A percentile compares a stretch with the other conserved stretches of the same genome.
Evolutionary conservation across 441 rosid species (phyloP).

Genomic region (Euphorbia neoarborescens): DNA sequence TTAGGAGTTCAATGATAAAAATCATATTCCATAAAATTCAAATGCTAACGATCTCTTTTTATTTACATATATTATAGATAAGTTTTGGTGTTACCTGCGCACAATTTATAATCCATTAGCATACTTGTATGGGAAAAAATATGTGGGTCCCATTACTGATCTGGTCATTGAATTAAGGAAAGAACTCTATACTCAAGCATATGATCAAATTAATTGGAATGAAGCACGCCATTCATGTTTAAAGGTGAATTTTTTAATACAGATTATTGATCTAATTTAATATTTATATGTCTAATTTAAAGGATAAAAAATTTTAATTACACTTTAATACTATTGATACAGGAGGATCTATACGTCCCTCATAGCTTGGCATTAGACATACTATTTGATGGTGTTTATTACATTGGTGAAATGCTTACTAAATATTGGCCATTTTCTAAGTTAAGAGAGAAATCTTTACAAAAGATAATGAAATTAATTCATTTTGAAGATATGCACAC

Average conservation of each 20-base stretch:
- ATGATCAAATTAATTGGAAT: conserved; percentile 24
- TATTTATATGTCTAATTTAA: too few relatives aligned
- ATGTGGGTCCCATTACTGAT: conserved; percentile 35
- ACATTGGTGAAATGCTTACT: conserved; percentile 27
- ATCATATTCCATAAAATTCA: too few relatives aligned
- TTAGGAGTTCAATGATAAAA: too few relatives aligned
- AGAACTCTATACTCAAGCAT: conserved; percentile 41
- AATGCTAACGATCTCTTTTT: too few relatives aligned
- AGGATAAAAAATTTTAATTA: too few relatives aligned
- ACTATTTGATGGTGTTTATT: conserved; percentile 38
- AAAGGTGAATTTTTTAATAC: neutral
- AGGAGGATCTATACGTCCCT: conserved; percentile 57
- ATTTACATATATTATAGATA: too few relatives aligned
- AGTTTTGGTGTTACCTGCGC: conserved; percentile 53
- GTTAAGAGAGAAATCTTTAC: neutral
- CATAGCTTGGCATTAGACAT: conserved; percentile 43
- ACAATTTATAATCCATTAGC: conserved; percentile 52
- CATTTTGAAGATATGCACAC: neutral
- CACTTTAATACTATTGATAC: too few relatives aligned
- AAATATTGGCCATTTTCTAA: neutral
- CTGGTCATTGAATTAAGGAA: conserved; percentile 34
- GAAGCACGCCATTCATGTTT: neutral
- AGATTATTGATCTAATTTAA: too few relatives aligned
- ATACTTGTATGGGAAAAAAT: conserved; percentile 21
- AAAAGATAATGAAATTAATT: neutral